Evolutionary conservation across 2,329 filamentous ascomycete genomes (phyloP).

Genomic region (Microsporum canis): DNA sequence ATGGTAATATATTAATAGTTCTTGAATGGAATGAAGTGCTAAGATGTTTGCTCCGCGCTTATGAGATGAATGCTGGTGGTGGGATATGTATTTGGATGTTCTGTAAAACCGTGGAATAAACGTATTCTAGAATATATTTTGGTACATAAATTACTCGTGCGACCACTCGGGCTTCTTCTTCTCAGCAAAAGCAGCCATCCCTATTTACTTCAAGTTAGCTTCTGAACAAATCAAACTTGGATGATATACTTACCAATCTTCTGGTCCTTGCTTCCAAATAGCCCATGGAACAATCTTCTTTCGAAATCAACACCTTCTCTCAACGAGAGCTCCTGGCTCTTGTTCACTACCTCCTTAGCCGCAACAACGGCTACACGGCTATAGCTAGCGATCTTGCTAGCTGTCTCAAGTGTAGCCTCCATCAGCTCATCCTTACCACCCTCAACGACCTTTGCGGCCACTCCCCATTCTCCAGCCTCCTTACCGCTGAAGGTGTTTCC

Average conservation of each 20-base stretch:
- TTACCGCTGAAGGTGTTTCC: conserved; percentile 71
- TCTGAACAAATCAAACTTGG: neutral
- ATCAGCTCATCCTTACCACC: conserved; percentile 67
- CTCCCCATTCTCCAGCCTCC: conserved; percentile 80
- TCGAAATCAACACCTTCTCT: conserved; percentile 92
- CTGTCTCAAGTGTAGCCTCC: conserved; percentile 67
- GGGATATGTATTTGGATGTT: neutral
- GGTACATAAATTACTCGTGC: conserved; percentile 48
- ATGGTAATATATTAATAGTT: neutral
- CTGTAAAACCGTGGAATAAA: neutral
- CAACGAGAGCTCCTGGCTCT: conserved; percentile 84
- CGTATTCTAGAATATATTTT: neutral
- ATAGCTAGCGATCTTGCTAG: conserved; percentile 79
- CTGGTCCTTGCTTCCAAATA: conserved; percentile 93
- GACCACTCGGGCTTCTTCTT: conserved; percentile 91
- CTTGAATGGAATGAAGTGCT: neutral
- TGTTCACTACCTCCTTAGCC: conserved; percentile 96
- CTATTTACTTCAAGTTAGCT: conserved; percentile 21
- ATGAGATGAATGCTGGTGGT: neutral
- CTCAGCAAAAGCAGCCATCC: conserved; percentile 85
- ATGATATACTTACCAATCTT: conserved; percentile 63
- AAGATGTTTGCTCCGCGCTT: neutral
- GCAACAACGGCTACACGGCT: conserved; percentile 79
- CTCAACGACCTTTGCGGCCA: conserved; percentile 72
- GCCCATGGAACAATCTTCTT: conserved; percentile 77